phyloP scores from a whole-genome alignment of 2,329 filamentous ascomycete genomes.

The Fusarium coicis region DNA sequence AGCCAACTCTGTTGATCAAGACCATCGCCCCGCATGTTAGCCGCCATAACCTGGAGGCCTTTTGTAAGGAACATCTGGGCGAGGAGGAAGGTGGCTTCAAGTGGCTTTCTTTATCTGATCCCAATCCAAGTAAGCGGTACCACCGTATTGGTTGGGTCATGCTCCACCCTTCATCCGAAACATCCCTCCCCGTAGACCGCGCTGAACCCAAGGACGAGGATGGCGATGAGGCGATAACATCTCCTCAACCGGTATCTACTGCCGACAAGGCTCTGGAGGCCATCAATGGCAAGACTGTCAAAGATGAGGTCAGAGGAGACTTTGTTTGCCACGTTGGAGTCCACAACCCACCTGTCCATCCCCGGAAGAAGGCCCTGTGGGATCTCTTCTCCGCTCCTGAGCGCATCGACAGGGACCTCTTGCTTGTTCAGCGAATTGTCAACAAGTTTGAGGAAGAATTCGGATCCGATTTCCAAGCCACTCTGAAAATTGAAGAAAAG shows the following conservation, averaged over 20 bases:
- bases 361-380: constrained; percentile 95
- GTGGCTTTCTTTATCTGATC: constrained; percentile 95
- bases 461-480: constrained; percentile 79
- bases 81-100: constrained; percentile 93
- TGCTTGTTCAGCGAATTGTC: constrained; percentile 83
- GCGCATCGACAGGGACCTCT: constrained; percentile 88
- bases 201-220: constrained; percentile 79
- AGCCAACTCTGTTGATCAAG: constrained; percentile 96
- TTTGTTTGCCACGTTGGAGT: constrained; percentile 98
- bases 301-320: constrained; percentile 91
- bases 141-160: constrained; percentile 99
- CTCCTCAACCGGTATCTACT: constrained; percentile 64
- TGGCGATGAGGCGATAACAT: constrained; percentile 66
- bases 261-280: constrained; percentile 90
- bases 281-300: constrained; percentile 98
- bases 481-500: constrained; percentile 83
- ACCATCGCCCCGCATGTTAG: constrained; percentile 97
- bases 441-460: constrained; percentile 87
- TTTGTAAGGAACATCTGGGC: constrained; percentile 93
- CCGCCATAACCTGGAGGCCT: constrained; percentile 89
- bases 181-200: constrained; percentile 72
- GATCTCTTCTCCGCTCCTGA: constrained; percentile 96
- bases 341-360: constrained; percentile 86
- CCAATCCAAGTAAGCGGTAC: constrained; percentile 95
- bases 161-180: constrained; percentile 82